Conservation (phyloP, 2,329 filamentous ascomycete species). For the Diaporthe citri region DNA sequence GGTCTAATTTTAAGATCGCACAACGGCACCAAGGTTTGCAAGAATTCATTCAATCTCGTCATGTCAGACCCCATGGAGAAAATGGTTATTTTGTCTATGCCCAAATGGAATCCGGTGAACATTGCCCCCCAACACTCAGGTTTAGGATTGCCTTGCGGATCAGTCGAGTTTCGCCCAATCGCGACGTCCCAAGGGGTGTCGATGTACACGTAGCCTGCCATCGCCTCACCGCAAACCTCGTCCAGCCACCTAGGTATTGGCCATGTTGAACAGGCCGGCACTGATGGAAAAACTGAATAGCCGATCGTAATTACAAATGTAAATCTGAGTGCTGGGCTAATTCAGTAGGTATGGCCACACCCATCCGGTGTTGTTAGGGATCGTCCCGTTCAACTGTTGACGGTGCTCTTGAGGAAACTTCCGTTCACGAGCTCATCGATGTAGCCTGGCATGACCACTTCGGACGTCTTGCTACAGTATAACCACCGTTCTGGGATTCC, state of each 20-base stretch:
- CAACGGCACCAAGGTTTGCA: not conserved
- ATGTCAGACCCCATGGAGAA: not conserved
- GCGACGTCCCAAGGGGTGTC: not conserved
- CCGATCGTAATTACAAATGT: not conserved
- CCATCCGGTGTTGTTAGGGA: not conserved
- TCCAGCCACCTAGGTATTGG: not conserved
- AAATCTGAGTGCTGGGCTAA: not conserved
- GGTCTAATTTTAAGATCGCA: not conserved
- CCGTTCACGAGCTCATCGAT: not conserved
- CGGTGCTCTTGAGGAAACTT: not conserved
- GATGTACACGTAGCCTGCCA: not conserved
- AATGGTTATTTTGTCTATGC: not conserved
- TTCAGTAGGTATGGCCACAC: not conserved
- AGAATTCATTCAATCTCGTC: not conserved
- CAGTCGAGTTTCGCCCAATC: not conserved
- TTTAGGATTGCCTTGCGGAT: not conserved
- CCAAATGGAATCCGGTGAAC: not conserved
- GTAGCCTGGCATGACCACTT: not conserved
- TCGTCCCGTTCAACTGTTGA: not conserved
- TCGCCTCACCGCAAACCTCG: not conserved
- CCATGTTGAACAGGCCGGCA: not conserved
- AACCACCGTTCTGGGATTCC: not conserved
- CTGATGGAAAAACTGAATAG: not conserved
- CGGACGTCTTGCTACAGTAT: not conserved
- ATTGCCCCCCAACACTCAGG: not conserved